phyloP scores from a whole-genome alignment of 2,329 filamentous ascomycete species.

The Diaporthe sp. region DNA sequence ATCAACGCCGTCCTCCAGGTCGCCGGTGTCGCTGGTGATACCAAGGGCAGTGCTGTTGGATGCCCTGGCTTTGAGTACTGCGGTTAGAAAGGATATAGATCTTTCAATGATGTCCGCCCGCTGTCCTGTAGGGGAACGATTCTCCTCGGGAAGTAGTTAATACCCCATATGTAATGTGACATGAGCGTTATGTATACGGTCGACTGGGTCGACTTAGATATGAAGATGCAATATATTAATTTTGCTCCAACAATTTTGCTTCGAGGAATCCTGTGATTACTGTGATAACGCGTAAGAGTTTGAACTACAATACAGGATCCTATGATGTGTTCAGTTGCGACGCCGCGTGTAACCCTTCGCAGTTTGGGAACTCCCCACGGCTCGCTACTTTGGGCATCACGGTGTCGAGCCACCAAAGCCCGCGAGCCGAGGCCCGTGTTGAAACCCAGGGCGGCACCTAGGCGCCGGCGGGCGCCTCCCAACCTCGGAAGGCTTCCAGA shows the following conservation, averaged over 20 bases:
- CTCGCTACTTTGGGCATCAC: no score
- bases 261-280: neutral
- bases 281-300: no score
- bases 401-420: no score
- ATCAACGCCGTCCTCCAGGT: constrained; percentile 54
- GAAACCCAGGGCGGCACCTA: no score
- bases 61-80: constrained; percentile 14
- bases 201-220: constrained; percentile 11
- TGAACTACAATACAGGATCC: neutral
- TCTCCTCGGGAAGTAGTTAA: neutral
- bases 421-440: no score
- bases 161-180: constrained; percentile 16
- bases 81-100: neutral
- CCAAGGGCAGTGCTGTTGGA: neutral
- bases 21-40: constrained; percentile 20
- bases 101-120: neutral
- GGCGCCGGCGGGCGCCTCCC: no score
- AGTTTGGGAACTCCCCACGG: no score
- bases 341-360: no score
- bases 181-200: neutral
- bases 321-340: neutral
- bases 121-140: neutral
- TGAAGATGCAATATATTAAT: neutral
- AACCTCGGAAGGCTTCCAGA: no score
- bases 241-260: neutral